A percentile compares a stretch with the other conserved stretches of the same genome.
phyloP scores from a whole-genome alignment of 2,329 filamentous ascomycete species.

The Botrytis deweyae region DNA sequence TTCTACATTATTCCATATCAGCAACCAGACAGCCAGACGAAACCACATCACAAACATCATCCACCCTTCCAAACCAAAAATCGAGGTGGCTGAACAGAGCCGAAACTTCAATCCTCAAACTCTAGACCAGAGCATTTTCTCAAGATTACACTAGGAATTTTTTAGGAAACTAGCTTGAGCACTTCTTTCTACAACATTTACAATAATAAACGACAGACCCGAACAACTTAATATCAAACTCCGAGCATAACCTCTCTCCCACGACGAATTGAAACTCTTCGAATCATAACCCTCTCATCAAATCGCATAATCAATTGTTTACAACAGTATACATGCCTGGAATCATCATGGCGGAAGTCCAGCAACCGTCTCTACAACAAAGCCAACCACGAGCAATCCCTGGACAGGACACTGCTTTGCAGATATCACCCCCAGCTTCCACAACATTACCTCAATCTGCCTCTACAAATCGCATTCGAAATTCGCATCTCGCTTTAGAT shows the following conservation, averaged over 20 bases:
- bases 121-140: background rate
- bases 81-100: constrained; percentile 17
- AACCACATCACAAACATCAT: constrained; percentile 4
- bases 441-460: constrained; percentile 28
- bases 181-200: background rate
- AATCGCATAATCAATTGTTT: background rate
- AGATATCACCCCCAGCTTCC: constrained; percentile 29
- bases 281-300: background rate
- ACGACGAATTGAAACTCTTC: background rate
- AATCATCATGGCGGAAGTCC: constrained; percentile 32
- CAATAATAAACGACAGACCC: background rate
- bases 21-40: background rate
- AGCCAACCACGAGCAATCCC: constrained; percentile 36
- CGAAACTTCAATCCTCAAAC: constrained; percentile 1
- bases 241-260: background rate
- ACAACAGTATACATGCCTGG: constrained; percentile 17
- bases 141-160: constrained; percentile 4
- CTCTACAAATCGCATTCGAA: constrained; percentile 35
- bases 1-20: background rate
- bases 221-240: background rate
- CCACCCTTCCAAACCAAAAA: constrained; percentile 4
- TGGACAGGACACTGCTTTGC: constrained; percentile 26
- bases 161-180: background rate
- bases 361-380: constrained; percentile 22
- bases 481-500: constrained; percentile 54